Base-by-base conservation (phyloP, 176 grass and related monocot genomes). In the Aegilops tauschii region DNA sequence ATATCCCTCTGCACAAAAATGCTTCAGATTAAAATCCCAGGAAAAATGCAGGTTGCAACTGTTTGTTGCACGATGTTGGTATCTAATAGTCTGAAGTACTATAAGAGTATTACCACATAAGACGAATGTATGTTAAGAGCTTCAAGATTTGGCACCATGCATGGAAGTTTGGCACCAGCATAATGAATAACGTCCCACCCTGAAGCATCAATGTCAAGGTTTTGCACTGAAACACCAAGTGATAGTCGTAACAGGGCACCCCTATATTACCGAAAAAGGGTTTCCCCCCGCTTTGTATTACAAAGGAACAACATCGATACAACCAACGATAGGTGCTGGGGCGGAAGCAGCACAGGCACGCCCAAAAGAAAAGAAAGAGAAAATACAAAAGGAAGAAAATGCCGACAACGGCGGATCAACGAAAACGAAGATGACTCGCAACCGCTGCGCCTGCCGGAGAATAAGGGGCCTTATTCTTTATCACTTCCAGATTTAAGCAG, bases 101-200 rank as follows among this genome's bases (percentile, higher is more conserved):
- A 47, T 28, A 4, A 47, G 40, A 17, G 4, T 74, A 74, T 50
- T 73, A 73, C 71, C 71, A 49, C 1, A 74, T 47, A 74, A n/a
- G 17, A 18, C 14, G 71, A 8, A 47, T 3, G 8, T 47, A 74
- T 74, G 12, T 16, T 3, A 47, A 74, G 71, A 74, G 71, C 71
- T 74, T 74, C 71, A 45, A 74, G 71, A 49, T 74, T 74, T 74
- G 71, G 71, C 12, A 74, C n/a, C 40, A 74, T 74, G 23, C 2
- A 1, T 12, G 40, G 40, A 74, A 74, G n/a, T 49, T 74, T 74
- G 14, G 44, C 40, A 45, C 71, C 47, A 47, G 40, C 40, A 74
- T 74, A 74, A 16, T 29, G 40, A 47, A 74, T 25, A 47, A 17
- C 8, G 39, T 45, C 71, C 71, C 40, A 74, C 25, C 3, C 6